These are phyloP conservation scores for Agarophyton chilense DNA, from an alignment of 23 red algal genomes.

Conservation along the genomic window DNA sequence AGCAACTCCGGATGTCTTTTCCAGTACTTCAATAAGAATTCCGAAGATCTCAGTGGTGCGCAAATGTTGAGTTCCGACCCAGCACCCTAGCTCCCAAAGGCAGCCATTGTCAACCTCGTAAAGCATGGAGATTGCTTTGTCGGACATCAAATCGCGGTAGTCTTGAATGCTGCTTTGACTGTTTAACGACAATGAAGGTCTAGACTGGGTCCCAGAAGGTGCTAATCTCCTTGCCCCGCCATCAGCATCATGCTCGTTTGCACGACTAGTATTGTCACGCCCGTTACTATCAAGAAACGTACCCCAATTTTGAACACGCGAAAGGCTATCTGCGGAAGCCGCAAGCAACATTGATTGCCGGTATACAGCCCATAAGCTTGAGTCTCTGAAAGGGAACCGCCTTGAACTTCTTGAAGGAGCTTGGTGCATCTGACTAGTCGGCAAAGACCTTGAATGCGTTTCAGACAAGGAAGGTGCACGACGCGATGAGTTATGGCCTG, in stretches of 20 bases:
- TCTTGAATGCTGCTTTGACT: too few relatives aligned
- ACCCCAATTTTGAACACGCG: background rate
- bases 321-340: slow-evolving; percentile 3
- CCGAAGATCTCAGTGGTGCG: slow-evolving; percentile 5
- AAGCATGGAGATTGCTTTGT: slow-evolving; percentile 14
- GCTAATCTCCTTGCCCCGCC: background rate
- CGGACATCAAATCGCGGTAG: background rate
- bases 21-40: slow-evolving; percentile 31
- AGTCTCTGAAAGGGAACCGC: background rate
- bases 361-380: background rate
- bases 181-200: background rate
- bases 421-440: background rate
- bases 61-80: slow-evolving; percentile 30
- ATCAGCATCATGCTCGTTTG: background rate
- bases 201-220: background rate
- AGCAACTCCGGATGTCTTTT: slow-evolving; percentile 2
- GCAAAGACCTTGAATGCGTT: background rate
- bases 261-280: background rate
- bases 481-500: background rate
- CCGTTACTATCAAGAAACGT: background rate
- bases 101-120: slow-evolving; percentile 5
- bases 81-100: slow-evolving; percentile 40
- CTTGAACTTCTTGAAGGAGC: background rate
- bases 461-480: background rate
- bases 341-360: background rate